Evolutionary conservation across 2,329 filamentous ascomycete genomes (phyloP), one percentile per base, ranked within the genome.

Genomic region (Apiospora hydei): DNA sequence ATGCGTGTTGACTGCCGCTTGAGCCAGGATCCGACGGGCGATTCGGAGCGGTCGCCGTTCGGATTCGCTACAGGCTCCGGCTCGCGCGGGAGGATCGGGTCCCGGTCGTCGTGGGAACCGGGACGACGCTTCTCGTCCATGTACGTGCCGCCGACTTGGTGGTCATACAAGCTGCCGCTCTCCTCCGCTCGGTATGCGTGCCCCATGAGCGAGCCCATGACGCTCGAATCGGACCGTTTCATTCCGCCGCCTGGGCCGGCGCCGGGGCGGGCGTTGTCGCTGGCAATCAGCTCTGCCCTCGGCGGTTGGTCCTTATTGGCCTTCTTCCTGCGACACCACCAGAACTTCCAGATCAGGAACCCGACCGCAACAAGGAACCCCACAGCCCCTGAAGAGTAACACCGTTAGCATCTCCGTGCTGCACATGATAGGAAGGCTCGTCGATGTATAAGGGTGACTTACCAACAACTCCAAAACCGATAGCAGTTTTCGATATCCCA

Each of bases 21-120:
- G 18, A 73, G 70, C 72, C 72, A 73, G 13, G 47, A 64, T 13
- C 69, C 71, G 26, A 73, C 66, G 18, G 68, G 38, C n/a, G 66
- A 68, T 10, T 64, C 57, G 34, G 34, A 41, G 57, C 57, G 57
- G 49, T 24, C 49, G 61, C 16, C 6, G 41, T 68, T 68, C n/a
- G 38, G n/a, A 11, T 69, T 47, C 24, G 41, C 64, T 30, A 24
- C 57, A 5, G 24, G 26, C 11, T 68, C 66, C 1, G 66, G 66
- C n/a, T 26, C 41, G 13, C 41, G 41, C 30, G 46, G 68, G 43
- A 71, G 26, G 64, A 72, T 64, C 1, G 71, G 38, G 1, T 38
- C 11, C 70, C 57, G 67, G 57, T 73, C 67, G 13, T 73, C 71
- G 5, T 24, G 61, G 6, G 26, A 24, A 18, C 38, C 43, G 24